Conservation (phyloP, 768 basidiomycete genomes). For the Jaapia argillacea region DNA sequence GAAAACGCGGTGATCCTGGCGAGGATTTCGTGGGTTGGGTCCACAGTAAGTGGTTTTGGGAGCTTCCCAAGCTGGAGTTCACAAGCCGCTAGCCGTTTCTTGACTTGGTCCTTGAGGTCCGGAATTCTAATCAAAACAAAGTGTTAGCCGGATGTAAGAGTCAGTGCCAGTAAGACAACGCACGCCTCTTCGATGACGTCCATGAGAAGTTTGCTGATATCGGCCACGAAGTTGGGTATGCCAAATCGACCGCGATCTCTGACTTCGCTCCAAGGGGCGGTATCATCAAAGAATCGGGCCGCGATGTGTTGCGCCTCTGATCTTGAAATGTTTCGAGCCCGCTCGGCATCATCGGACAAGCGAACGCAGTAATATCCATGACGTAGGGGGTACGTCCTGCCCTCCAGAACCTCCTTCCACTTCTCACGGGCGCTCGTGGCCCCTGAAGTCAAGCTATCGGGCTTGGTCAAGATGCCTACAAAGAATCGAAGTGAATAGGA, state of each 20-base stretch:
- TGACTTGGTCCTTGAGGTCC: constrained; percentile 27
- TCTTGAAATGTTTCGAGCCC: constrained; percentile 25
- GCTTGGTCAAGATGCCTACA: constrained; percentile 70
- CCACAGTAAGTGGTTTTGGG: constrained; percentile 25
- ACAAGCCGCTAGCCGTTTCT: constrained; percentile 26
- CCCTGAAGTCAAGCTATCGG: constrained; percentile 41
- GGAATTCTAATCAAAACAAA: constrained; percentile 37
- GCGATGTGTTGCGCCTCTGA: constrained; percentile 27
- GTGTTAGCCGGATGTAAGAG: not conserved
- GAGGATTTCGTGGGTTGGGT: constrained; percentile 37
- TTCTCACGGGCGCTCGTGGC: constrained; percentile 25
- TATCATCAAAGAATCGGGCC: constrained; percentile 34
- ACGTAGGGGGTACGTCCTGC: constrained; percentile 21
- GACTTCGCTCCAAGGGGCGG: constrained; percentile 43
- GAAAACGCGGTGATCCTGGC: constrained; percentile 35
- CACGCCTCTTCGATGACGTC: constrained; percentile 43
- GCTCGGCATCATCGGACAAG: constrained; percentile 49
- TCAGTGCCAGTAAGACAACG: constrained; percentile 10
- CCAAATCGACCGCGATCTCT: constrained; percentile 41
- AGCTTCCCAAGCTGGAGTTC: constrained; percentile 24
- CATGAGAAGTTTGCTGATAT: constrained; percentile 43
- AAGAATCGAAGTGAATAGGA: too few species aligned
- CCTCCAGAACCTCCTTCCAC: constrained; percentile 48
- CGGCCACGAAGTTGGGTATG: constrained; percentile 38
- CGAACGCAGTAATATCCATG: constrained; percentile 63